phyloP scores from a whole-genome alignment of 352 stramenopile species.

The Globisporangium paroecandrum region DNA sequence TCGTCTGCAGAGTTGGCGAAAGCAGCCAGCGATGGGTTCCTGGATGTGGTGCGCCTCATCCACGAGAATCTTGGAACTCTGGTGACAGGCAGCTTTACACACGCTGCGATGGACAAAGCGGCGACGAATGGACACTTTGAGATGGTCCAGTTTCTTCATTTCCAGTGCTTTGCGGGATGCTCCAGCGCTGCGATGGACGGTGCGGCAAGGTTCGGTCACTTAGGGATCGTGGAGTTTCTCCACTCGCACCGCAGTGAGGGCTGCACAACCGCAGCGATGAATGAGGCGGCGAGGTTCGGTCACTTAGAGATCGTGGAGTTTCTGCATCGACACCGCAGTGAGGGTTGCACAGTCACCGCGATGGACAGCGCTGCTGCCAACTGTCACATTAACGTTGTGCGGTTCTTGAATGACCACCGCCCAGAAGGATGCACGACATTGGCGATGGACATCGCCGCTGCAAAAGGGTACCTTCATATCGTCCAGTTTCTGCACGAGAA shows the following conservation, averaged over 20 bases:
- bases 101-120: not conserved
- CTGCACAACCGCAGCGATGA: not conserved
- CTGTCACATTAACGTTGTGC: not conserved
- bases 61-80: not conserved
- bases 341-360: slow-evolving; percentile 1
- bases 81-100: not conserved
- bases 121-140: not conserved
- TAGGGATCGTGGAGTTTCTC: not conserved
- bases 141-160: not conserved
- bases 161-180: not conserved
- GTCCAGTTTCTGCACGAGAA: slow-evolving; percentile 1
- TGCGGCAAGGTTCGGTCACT: not conserved
- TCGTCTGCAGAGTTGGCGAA: not conserved
- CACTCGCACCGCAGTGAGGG: not conserved
- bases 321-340: not conserved
- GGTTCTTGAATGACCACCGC: slow-evolving; percentile 1
- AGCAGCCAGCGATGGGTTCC: not conserved
- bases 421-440: not conserved
- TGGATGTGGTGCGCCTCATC: not conserved
- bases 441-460: slow-evolving; percentile 8
- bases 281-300: not conserved
- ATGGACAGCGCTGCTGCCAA: slow-evolving; percentile 7
- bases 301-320: not conserved
- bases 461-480: slow-evolving; percentile 1
- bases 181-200: not conserved